Percentiles rank a stretch among this genome's conserved stretches.
phyloP scores from a whole-genome alignment of 1,139 yeast species.

The Saccharomyces pastorianus region DNA sequence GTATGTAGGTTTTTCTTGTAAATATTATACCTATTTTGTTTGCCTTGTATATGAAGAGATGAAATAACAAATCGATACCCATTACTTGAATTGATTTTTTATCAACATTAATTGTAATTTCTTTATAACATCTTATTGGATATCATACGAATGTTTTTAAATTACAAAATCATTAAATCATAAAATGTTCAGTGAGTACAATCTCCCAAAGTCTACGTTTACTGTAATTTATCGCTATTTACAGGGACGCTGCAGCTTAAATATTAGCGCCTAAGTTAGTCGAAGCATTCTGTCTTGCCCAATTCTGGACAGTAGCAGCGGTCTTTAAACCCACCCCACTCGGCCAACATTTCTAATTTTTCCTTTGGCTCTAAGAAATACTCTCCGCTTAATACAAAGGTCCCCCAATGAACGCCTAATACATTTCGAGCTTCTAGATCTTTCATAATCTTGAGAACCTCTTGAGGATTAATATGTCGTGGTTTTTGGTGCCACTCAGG shows the following conservation, averaged over 20 bases:
- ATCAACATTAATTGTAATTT: neutral
- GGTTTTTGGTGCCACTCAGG: constrained; percentile 94
- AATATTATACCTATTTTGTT: neutral
- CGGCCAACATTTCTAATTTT: constrained; percentile 36
- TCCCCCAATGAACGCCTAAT: constrained; percentile 95
- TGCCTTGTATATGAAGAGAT: neutral
- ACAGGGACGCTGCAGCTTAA: neutral
- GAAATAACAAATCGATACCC: neutral
- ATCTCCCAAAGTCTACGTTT: neutral
- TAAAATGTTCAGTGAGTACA: neutral
- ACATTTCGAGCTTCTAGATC: constrained; percentile 55
- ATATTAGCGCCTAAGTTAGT: neutral
- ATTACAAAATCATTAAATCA: neutral
- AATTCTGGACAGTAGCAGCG: constrained; percentile 45
- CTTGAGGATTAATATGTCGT: constrained; percentile 77
- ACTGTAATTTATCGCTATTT: neutral
- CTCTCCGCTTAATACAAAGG: constrained; percentile 82
- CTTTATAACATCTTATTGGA: neutral
- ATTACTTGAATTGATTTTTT: neutral
- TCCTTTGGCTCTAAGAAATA: constrained; percentile 76
- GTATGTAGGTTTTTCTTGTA: neutral
- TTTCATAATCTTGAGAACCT: constrained; percentile 58
- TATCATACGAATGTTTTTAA: neutral
- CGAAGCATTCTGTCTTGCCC: constrained; percentile 37
- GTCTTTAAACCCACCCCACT: constrained; percentile 28